phyloP scores from a whole-genome alignment of 1,139 yeast species.

The Blastobotrys persicus region DNA sequence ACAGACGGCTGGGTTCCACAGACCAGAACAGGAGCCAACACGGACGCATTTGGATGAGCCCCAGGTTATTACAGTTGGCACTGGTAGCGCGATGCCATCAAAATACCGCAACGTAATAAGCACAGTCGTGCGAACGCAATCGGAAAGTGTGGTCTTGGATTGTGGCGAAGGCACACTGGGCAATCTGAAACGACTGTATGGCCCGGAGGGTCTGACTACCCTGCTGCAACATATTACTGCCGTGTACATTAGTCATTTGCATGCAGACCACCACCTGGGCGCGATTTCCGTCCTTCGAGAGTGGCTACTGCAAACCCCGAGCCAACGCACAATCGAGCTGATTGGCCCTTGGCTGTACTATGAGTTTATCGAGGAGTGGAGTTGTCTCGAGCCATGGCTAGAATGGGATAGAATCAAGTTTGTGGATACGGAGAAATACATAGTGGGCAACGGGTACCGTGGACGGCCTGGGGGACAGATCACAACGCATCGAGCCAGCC shows the following conservation, averaged over 20 bases:
- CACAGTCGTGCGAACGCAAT: constrained; percentile 57
- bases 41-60: constrained; percentile 31
- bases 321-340: too few species aligned
- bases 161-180: constrained; percentile 95
- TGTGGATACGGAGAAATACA: constrained; percentile 67
- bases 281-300: constrained; percentile 62
- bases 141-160: constrained; percentile 52
- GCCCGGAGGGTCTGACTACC: constrained; percentile 41
- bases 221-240: constrained; percentile 59
- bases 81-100: constrained; percentile 92
- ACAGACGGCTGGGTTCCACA: not conserved
- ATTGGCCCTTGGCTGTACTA: constrained; percentile 76
- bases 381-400: constrained; percentile 49
- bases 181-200: constrained; percentile 61
- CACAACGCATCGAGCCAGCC: constrained; percentile 1
- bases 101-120: constrained; percentile 81
- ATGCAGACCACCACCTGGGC: constrained; percentile 97
- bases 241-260: constrained; percentile 82
- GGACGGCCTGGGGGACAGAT: constrained; percentile 7
- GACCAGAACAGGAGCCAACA: not conserved
- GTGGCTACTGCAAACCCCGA: too few species aligned
- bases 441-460: constrained; percentile 33
- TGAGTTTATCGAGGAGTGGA: constrained; percentile 70
- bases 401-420: constrained; percentile 49
- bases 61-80: constrained; percentile 79